A percentile compares a stretch with the other conserved stretches of the same genome.
phyloP scores from a whole-genome alignment of 257 asterid genomes.

The Solanum microdontum region DNA sequence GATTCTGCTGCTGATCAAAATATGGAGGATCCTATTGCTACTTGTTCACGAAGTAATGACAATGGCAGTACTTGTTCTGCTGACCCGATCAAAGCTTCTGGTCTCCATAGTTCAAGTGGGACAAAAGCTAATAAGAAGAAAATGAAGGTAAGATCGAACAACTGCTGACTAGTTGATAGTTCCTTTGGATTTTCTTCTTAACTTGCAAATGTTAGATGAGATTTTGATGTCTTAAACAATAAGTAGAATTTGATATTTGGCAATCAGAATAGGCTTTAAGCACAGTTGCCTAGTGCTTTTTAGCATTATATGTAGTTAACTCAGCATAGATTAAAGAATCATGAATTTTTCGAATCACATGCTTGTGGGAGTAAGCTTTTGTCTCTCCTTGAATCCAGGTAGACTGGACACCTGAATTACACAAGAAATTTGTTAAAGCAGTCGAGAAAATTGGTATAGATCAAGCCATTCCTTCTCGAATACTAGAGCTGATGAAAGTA shows the following conservation, averaged over 20 bases:
- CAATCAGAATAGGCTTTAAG: neutral
- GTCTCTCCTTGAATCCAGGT: constrained; percentile 16
- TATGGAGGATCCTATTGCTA: constrained; percentile 2
- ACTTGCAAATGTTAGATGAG: neutral
- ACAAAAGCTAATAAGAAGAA: constrained; percentile 26
- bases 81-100: constrained; percentile 7
- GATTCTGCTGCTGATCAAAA: constrained; percentile 10
- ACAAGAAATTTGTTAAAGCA: constrained; percentile 37
- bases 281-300: neutral
- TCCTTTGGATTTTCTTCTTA: neutral
- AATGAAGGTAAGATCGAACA: constrained; percentile 21
- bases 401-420: constrained; percentile 46
- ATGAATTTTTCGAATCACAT: neutral
- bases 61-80: neutral
- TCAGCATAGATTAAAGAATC: neutral
- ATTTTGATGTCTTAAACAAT: neutral
- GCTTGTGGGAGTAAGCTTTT: neutral
- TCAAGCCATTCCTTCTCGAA: constrained; percentile 51
- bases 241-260: neutral
- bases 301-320: neutral
- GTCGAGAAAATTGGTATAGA: constrained; percentile 45
- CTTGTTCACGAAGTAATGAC: constrained; percentile 4
- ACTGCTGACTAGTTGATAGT: neutral
- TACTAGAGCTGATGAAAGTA: constrained; percentile 39
- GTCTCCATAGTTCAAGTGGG: constrained; percentile 11